Evolutionary conservation across 441 rosid species (phyloP).

Genomic region (Euphorbia schlechtendalii): DNA sequence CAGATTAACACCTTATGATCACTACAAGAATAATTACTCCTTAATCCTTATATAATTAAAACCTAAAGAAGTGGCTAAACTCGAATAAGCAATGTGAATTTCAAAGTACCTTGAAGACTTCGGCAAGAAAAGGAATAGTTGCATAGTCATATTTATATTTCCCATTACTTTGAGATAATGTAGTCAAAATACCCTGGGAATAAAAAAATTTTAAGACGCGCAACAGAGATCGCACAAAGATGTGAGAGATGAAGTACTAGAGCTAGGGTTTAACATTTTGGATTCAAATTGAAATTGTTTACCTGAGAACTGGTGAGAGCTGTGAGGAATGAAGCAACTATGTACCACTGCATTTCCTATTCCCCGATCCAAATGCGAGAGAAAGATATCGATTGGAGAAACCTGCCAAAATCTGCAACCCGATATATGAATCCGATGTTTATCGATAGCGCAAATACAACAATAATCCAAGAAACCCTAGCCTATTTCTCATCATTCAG

Average conservation of each 20-base stretch:
- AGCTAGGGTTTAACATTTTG: background rate
- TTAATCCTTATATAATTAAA: too few relatives aligned
- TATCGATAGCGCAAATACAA: too few relatives aligned
- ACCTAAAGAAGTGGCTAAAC: too few relatives aligned
- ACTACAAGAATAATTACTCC: background rate
- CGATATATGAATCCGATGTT: too few relatives aligned
- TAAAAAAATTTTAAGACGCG: background rate
- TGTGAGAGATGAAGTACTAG: background rate
- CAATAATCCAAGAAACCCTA: too few relatives aligned
- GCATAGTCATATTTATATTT: conserved; percentile 65
- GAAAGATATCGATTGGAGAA: too few relatives aligned
- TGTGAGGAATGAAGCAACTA: conserved; percentile 65
- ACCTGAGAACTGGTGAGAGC: conserved; percentile 82
- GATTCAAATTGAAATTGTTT: background rate
- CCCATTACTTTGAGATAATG: conserved; percentile 66
- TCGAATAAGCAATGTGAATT: background rate
- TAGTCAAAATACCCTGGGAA: conserved; percentile 56
- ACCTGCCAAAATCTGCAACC: too few relatives aligned
- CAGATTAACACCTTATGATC: conserved; percentile 1
- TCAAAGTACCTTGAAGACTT: conserved; percentile 48
- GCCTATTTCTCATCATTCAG: too few relatives aligned
- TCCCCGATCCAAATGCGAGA: too few relatives aligned
- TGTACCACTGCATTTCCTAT: conserved; percentile 48
- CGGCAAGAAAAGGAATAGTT: conserved; percentile 69
- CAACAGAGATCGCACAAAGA: background rate